Base-by-base conservation (phyloP, 2,329 filamentous ascomycete genomes). In the Ilyonectria mors-panacis region DNA sequence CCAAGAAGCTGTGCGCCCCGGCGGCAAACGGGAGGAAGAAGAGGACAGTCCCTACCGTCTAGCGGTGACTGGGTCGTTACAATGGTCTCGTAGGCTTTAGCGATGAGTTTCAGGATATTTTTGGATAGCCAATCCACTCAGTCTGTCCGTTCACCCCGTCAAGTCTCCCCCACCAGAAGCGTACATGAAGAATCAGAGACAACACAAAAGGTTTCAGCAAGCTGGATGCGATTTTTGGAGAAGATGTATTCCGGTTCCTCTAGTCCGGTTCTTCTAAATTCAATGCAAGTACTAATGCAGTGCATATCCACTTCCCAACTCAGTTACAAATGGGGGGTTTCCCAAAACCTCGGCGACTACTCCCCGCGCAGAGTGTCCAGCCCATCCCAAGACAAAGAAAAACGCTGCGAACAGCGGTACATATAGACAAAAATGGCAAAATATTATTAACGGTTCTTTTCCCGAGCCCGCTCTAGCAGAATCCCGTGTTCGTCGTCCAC, bases 1-100 rank as follows among this genome's bases (percentile, higher is more conserved):
- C 84, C 76, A 87, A 87, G 77, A 82, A 86, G 79, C 82, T 97
- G 73, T 98, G 95, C 82, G 88, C 89, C 74, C 81, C 84, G 72
- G 95, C 94, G 47, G 85, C 89, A 77, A 89, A 92, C 72, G 80
- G 81, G 2, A 80, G 89, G 70, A 81, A 81, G 60, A 85, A 82
- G 78, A 85, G 88, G 79, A 87, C 88, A 62, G 60, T 74, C 55
- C 74, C 74, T 23, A 26, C 51, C 6, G 4, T 30, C 47, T 28
- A 35, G 30, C 26, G 7, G n/a, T 21, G n/a, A 23, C 19, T 15
- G 2, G n/a, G 6, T 13, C 8, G 9, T 21, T 21, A 17, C n/a
- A 33, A 33, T 7, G n/a, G n/a, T n/a, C 28, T 61, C 23, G 33
- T 19, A 30, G 26, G 47, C 19, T 45, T 33, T 61, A 48, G 45